Base-by-base conservation (phyloP, 192 early-diverging fungal genomes). In the Spizellomyces sp. region DNA sequence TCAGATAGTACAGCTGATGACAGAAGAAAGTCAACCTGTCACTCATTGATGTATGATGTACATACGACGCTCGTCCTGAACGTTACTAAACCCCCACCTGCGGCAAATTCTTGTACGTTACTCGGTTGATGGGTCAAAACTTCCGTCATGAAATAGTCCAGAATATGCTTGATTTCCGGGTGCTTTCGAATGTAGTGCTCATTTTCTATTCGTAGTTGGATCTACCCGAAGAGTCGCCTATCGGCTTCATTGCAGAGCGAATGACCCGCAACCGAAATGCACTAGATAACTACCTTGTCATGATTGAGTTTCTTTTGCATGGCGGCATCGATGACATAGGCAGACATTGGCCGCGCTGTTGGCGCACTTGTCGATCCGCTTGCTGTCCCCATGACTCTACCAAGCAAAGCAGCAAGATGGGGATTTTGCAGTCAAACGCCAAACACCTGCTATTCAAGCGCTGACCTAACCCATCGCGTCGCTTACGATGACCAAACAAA, bases 161-260 rank as follows among this genome's bases (percentile, higher is more conserved):
- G 58, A 47, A 85, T 76, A 36, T 76, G 47, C 62, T 67, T 78
- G 59, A 85, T 81, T 74, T 85, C 84, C 0, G 84, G 84, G 60
- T 85, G 84, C 8, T 60, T 58, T 46, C 84, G 76, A 17, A 85
- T 73, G 68, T 85, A 85, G 14, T 58, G 66, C 55, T 82, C 84
- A 61, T 85, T 83, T 50, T 83, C 73, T n/a, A 85, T 76, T 9
- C 79, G 58, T 22, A 75, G 50, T 61, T 70, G 71, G 58, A 80
- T 80, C 80, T 73, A 14, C 17, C 50, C 12, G 4, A 19, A 19
- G 17, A n/a, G 12, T 19, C 4, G 12, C 14, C 14, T 12, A 19
- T 54, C 17, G 50, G 17, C 14, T 54, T 54, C 14, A 54, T 12
- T 19, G 17, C 17, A 54, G 12, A 54, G 50, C 12, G 50, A 19